phyloP scores from a whole-genome alignment of 148 eudicot genomes.

The Hydrangea macrophylla region DNA sequence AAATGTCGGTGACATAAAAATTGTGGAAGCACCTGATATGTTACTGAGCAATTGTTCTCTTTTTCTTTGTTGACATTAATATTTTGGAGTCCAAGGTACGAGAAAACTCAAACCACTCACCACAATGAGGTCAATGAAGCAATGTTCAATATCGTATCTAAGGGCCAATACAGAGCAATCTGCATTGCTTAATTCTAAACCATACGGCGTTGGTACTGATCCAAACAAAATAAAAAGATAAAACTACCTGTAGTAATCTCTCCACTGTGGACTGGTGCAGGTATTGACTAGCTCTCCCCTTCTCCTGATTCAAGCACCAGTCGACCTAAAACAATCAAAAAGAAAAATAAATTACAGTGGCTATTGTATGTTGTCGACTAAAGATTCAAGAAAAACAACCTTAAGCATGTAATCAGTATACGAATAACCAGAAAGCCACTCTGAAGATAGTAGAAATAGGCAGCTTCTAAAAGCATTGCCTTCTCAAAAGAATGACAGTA shows the following conservation, averaged over 20 bases:
- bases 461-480: conserved; percentile 15
- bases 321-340: conserved; percentile 16
- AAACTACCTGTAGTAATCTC: conserved; percentile 19
- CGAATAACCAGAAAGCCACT: conserved; percentile 17
- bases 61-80: too few species aligned
- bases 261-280: conserved; percentile 18
- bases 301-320: conserved; percentile 15
- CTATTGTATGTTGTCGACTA: not conserved
- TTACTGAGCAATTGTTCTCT: too few species aligned
- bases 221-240: not conserved
- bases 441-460: conserved; percentile 17
- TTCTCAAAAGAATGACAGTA: conserved; percentile 20
- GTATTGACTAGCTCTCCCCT: conserved; percentile 18
- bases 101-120: not conserved
- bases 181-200: not conserved
- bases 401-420: conserved; percentile 16
- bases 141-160: not conserved
- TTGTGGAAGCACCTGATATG: too few species aligned
- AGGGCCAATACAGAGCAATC: not conserved
- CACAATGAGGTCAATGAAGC: not conserved
- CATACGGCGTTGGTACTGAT: not conserved
- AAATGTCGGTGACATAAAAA: too few species aligned
- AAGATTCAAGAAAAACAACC: conserved; percentile 7
- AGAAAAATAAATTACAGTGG: not conserved
- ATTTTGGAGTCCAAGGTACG: not conserved